Evolutionary conservation across 78 protist species (phyloP).

Genomic region (Monosiga brevicollis): DNA sequence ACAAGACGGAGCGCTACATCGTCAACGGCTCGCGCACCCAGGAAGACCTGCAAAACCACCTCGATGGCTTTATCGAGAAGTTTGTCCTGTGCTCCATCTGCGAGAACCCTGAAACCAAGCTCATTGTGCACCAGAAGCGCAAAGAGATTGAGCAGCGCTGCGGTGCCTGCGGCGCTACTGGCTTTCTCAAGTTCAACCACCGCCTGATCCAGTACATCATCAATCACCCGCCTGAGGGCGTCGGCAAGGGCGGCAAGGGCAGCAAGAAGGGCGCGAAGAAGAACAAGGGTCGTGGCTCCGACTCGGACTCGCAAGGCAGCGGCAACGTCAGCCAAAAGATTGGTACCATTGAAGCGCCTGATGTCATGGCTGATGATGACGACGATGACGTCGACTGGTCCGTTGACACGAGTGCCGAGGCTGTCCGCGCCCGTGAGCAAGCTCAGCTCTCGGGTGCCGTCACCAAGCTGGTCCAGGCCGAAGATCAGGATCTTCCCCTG

Average conservation of each 20-base stretch:
- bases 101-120: slow-evolving; percentile 70
- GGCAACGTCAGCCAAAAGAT: neutral
- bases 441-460: neutral
- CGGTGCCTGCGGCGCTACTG: slow-evolving; percentile 63
- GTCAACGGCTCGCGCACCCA: slow-evolving; percentile 66
- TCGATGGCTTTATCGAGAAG: slow-evolving; percentile 68
- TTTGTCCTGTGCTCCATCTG: slow-evolving; percentile 79
- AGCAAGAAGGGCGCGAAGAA: neutral
- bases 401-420: slow-evolving; percentile 23
- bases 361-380: neutral
- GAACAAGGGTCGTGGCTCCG: neutral
- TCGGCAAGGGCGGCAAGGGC: neutral
- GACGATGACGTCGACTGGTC: slow-evolving; percentile 40
- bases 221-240: slow-evolving; percentile 63
- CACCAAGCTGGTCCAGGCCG: neutral
- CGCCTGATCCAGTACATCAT: slow-evolving; percentile 40
- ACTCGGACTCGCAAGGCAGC: neutral
- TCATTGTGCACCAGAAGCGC: neutral
- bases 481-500: neutral
- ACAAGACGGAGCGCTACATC: slow-evolving; percentile 31
- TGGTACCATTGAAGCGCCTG: neutral
- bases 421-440: neutral
- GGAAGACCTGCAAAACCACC: slow-evolving; percentile 25
- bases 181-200: slow-evolving; percentile 31
- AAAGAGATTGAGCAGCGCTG: slow-evolving; percentile 36